Evolutionary conservation across 257 asterid genomes (phyloP).

Genomic region (Solanum chmielewskii): DNA sequence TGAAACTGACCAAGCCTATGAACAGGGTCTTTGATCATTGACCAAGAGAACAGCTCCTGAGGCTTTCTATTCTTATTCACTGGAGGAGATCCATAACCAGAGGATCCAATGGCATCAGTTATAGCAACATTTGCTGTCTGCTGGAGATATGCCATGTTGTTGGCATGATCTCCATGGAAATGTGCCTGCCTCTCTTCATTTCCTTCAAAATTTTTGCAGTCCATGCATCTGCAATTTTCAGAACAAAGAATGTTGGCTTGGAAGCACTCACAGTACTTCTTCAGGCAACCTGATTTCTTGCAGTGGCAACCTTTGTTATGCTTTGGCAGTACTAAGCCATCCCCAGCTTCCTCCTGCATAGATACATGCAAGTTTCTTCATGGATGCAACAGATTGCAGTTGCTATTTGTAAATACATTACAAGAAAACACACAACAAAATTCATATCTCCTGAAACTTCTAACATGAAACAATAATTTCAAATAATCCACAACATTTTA

Average conservation of each 20-base stretch:
- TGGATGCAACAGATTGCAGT: not conserved
- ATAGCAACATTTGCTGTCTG: slow-evolving; percentile 20
- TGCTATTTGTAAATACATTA: not conserved
- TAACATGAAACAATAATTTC: not conserved
- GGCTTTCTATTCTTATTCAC: slow-evolving; percentile 8
- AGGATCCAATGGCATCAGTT: slow-evolving; percentile 13
- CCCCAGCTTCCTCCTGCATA: slow-evolving; percentile 15
- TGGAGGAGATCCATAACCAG: slow-evolving; percentile 21
- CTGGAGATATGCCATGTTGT: slow-evolving; percentile 1
- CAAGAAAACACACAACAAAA: not conserved
- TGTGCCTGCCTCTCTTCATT: slow-evolving; percentile 13
- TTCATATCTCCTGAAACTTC: not conserved
- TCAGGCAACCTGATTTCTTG: slow-evolving; percentile 25
- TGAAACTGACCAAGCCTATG: slow-evolving; percentile 2
- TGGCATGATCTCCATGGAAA: slow-evolving; percentile 8
- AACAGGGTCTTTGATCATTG: slow-evolving; percentile 1
- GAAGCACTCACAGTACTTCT: slow-evolving; percentile 26
- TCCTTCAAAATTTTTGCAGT: slow-evolving; percentile 16
- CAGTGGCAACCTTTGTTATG: slow-evolving; percentile 21
- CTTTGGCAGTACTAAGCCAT: slow-evolving; percentile 6
- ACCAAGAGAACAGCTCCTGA: slow-evolving; percentile 9
- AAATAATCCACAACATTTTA: not conserved
- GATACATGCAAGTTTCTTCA: not conserved
- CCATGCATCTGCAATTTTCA: slow-evolving; percentile 19
- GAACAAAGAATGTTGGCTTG: slow-evolving; percentile 22